Percentiles rank a stretch among this genome's conserved stretches.
phyloP scores from a whole-genome alignment of 2,329 filamentous ascomycete species.

The Grosmannia penicillata region DNA sequence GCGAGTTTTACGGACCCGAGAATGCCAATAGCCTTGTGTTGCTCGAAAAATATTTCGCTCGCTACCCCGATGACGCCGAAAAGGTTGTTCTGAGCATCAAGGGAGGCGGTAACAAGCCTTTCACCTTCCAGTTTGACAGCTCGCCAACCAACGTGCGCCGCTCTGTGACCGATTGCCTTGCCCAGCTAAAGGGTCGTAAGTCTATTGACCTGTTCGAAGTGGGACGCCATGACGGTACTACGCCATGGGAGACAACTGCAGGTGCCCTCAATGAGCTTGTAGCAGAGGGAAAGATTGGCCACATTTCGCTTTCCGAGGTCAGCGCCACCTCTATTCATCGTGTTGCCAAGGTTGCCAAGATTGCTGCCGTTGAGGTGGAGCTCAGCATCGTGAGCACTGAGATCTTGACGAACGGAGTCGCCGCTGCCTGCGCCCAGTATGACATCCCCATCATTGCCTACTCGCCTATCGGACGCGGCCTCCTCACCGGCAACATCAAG shows the following conservation, averaged over 20 bases:
- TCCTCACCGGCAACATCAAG: conserved; percentile 28
- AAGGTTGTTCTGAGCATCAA: conserved; percentile 50
- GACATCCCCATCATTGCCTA: conserved; percentile 38
- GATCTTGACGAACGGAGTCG: conserved; percentile 34
- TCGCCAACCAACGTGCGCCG: conserved; percentile 37
- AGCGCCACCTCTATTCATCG: conserved; percentile 20
- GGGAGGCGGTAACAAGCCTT: conserved; percentile 24
- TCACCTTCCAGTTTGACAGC: conserved; percentile 26
- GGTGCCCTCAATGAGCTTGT: conserved; percentile 32
- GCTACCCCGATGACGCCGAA: conserved; percentile 47
- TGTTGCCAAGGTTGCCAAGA: conserved; percentile 22
- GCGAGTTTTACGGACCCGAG: conserved; percentile 48
- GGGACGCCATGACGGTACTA: conserved; percentile 37
- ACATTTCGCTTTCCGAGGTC: conserved; percentile 31
- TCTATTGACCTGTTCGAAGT: conserved; percentile 44
- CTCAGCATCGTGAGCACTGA: conserved; percentile 34
- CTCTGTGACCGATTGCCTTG: conserved; percentile 42
- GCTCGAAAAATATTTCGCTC: conserved; percentile 45
- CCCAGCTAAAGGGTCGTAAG: conserved; percentile 36
- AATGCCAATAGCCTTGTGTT: conserved; percentile 43
- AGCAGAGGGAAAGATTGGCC: conserved; percentile 29
- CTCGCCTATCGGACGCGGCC: conserved; percentile 25
- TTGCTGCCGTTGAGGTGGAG: conserved; percentile 38
- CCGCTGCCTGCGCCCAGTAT: conserved; percentile 31
- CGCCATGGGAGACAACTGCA: conserved; percentile 28